A percentile compares a stretch with the other conserved stretches of the same genome.
Conservation (phyloP, 1,284 basidiomycete genomes). For the Hemileia vastatrix region DNA sequence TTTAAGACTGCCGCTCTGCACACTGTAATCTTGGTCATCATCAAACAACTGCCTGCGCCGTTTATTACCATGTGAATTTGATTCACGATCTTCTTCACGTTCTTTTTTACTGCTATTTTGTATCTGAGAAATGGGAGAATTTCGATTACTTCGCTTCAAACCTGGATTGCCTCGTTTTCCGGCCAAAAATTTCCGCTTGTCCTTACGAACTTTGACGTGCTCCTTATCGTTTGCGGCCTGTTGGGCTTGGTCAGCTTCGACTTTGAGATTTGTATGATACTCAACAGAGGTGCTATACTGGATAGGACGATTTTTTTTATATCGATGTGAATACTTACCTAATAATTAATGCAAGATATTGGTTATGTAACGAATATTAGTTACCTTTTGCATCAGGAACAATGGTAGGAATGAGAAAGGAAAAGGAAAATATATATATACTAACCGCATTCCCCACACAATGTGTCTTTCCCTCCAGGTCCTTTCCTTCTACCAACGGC, state of each 20-base stretch:
- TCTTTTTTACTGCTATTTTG: too few relatives aligned
- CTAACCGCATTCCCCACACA: conserved; percentile 83
- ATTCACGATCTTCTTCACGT: too few relatives aligned
- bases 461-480: conserved; percentile 75
- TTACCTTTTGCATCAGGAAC: neutral
- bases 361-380: neutral
- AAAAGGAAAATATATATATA: conserved; percentile 28
- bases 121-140: too few relatives aligned
- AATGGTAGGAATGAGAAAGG: neutral
- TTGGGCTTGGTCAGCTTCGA: conserved; percentile 23
- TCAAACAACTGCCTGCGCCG: too few relatives aligned
- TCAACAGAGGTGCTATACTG: conserved; percentile 22
- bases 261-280: conserved; percentile 22
- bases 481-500: conserved; percentile 76
- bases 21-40: too few relatives aligned
- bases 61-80: too few relatives aligned
- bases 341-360: neutral
- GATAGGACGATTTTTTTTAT: conserved; percentile 21
- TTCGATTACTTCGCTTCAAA: too few relatives aligned
- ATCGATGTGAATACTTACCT: conserved; percentile 23
- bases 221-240: conserved; percentile 20
- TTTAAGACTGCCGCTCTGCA: too few relatives aligned
- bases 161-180: too few relatives aligned
- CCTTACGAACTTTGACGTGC: conserved; percentile 10
- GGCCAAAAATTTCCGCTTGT: too few relatives aligned